Evolutionary conservation across 352 stramenopile species (phyloP).

Genomic region (Aphanomyces euteiches): DNA sequence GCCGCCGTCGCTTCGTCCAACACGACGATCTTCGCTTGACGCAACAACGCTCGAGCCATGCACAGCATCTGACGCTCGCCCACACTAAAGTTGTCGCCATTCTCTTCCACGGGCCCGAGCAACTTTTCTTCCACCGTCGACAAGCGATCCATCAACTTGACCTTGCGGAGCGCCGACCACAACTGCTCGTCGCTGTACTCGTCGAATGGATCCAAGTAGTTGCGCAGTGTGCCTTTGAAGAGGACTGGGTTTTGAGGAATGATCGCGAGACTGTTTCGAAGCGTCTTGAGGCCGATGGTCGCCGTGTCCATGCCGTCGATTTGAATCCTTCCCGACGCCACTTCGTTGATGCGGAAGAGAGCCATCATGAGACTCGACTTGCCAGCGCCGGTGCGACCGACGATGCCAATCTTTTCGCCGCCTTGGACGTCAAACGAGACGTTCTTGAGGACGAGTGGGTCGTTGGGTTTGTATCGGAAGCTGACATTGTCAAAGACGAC

Average conservation of each 20-base stretch:
- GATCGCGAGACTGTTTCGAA: constrained; percentile 32
- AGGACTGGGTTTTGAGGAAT: constrained; percentile 41
- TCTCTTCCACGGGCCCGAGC: constrained; percentile 69
- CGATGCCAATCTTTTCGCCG: constrained; percentile 32
- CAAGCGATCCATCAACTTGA: constrained; percentile 55
- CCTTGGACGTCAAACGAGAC: constrained; percentile 20
- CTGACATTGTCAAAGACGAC: constrained; percentile 26
- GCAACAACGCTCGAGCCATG: constrained; percentile 72
- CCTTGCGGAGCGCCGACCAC: constrained; percentile 49
- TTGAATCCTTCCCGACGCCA: constrained; percentile 45
- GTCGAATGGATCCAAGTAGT: constrained; percentile 80
- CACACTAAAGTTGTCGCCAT: constrained; percentile 77
- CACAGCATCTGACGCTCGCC: constrained; percentile 85
- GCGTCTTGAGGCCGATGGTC: constrained; percentile 29
- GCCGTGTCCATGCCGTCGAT: constrained; percentile 35
- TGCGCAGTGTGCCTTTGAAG: constrained; percentile 73
- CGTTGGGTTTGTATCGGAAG: constrained; percentile 32
- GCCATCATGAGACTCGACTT: constrained; percentile 34
- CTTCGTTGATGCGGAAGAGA: constrained; percentile 44
- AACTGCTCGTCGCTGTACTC: constrained; percentile 62
- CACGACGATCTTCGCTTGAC: constrained; percentile 68
- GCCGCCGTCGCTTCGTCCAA: constrained; percentile 80
- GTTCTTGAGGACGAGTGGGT: constrained; percentile 34
- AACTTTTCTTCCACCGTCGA: constrained; percentile 54
- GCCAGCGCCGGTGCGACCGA: constrained; percentile 33